These are phyloP conservation scores for Suillus spraguei DNA, from an alignment of 768 basidiomycete species.

Conservation along the genomic window DNA sequence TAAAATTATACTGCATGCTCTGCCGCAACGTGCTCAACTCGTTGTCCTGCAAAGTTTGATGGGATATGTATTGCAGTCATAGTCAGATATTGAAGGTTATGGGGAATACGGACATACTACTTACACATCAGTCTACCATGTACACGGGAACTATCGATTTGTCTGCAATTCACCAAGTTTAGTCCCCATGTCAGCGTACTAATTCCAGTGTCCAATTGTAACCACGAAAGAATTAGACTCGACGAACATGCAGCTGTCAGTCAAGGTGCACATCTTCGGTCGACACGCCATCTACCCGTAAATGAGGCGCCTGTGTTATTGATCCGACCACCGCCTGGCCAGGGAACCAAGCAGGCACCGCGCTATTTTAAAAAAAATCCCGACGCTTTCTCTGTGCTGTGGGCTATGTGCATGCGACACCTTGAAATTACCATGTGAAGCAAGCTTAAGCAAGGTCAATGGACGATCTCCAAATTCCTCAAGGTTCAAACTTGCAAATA, in stretches of 20 bases:
- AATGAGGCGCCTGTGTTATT: slow-evolving; percentile 46
- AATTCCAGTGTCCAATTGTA: slow-evolving; percentile 63
- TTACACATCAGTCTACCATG: neutral
- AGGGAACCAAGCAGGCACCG: slow-evolving; percentile 9
- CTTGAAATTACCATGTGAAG: slow-evolving; percentile 33
- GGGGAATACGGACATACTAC: neutral
- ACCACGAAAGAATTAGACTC: slow-evolving; percentile 40
- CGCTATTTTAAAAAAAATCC: slow-evolving; percentile 34
- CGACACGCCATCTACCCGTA: slow-evolving; percentile 59
- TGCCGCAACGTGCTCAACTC: neutral
- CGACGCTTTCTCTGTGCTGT: slow-evolving; percentile 30
- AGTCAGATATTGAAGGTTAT: neutral
- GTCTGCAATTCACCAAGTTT: slow-evolving; percentile 40
- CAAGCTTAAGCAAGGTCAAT: too few relatives aligned
- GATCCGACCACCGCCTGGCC: neutral
- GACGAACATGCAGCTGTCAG: neutral
- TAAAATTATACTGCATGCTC: neutral
- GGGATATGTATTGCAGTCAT: neutral
- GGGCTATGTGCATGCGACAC: slow-evolving; percentile 35
- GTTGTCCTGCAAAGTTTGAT: too few relatives aligned
- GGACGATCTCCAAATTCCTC: too few relatives aligned
- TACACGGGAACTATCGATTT: neutral
- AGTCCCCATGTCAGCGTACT: slow-evolving; percentile 47
- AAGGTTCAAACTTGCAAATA: too few relatives aligned
- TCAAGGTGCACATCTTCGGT: slow-evolving; percentile 53